A percentile compares a stretch with the other conserved stretches of the same genome.
Conservation (phyloP, 345 rosid species). For the Physaria fendleri region DNA sequence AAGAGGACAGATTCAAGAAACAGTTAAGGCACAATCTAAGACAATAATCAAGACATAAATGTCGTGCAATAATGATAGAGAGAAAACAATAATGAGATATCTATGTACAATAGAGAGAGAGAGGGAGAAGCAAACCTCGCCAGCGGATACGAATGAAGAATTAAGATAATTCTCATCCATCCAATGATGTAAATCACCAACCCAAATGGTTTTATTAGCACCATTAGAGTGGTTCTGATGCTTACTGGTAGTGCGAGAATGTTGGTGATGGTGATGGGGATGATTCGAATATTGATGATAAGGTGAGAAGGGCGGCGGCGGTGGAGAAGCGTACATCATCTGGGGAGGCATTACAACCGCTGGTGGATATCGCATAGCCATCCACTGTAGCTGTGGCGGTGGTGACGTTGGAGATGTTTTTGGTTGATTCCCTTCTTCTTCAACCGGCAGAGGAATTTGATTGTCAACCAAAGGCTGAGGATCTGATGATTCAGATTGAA, state of each 20-base stretch:
- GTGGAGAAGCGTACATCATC: slow-evolving; percentile 53
- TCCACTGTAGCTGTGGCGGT: slow-evolving; percentile 35
- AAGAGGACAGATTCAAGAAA: background rate
- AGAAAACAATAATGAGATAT: background rate
- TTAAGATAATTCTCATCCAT: slow-evolving; percentile 92
- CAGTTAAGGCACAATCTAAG: background rate
- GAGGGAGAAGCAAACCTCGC: slow-evolving; percentile 49
- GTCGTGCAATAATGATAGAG: background rate
- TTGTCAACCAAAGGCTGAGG: slow-evolving; percentile 8
- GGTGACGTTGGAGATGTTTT: slow-evolving; percentile 14
- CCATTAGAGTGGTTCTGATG: slow-evolving; percentile 41
- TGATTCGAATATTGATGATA: slow-evolving; percentile 39
- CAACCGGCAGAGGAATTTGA: background rate
- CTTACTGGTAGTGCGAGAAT: slow-evolving; percentile 9
- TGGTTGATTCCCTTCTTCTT: slow-evolving; percentile 16
- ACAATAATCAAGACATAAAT: background rate
- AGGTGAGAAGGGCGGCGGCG: slow-evolving; percentile 57
- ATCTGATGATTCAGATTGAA: slow-evolving; percentile 4
- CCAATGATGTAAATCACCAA: slow-evolving; percentile 95
- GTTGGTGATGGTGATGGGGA: slow-evolving; percentile 13
- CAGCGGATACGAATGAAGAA: slow-evolving; percentile 57
- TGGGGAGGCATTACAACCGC: slow-evolving; percentile 83
- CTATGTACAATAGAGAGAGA: slow-evolving; percentile 6
- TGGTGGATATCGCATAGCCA: slow-evolving; percentile 73
- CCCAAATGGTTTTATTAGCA: slow-evolving; percentile 81